Conservation (phyloP, 306 rosid species). For the cucumber (Cucumis sativus) region DNA sequence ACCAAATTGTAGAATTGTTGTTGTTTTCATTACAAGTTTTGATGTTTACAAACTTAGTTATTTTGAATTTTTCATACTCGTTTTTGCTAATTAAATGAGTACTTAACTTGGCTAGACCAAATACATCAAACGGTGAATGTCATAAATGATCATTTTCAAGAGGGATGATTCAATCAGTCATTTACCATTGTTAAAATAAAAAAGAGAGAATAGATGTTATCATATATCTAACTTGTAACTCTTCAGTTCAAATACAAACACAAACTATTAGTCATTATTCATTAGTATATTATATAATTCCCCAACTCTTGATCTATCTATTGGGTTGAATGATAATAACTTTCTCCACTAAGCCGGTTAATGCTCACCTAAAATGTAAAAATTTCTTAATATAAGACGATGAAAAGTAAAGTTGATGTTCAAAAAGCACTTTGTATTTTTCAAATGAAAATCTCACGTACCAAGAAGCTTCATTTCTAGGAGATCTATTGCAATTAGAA, state of each 20-base stretch:
- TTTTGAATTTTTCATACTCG: background rate
- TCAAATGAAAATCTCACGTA: background rate
- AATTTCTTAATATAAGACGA: background rate
- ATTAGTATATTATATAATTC: background rate
- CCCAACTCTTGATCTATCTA: background rate
- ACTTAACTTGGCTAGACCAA: background rate
- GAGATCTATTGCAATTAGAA: slow-evolving; percentile 36
- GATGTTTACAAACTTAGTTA: too few species aligned
- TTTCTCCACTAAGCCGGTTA: background rate
- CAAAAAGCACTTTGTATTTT: background rate
- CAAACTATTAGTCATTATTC: background rate
- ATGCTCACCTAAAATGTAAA: background rate
- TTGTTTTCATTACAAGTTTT: too few species aligned
- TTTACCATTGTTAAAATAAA: too few species aligned
- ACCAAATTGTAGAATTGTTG: too few species aligned
- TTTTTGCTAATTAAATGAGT: background rate
- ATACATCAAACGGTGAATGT: too few species aligned
- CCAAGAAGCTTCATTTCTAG: slow-evolving; percentile 28
- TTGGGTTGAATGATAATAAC: background rate
- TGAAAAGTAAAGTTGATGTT: background rate
- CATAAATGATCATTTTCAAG: background rate
- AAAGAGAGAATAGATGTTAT: too few species aligned
- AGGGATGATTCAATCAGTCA: background rate
- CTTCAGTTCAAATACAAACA: background rate
- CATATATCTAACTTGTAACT: too few species aligned